Evolutionary conservation across 306 rosid genomes (phyloP).

Genomic region (Lotus japonicus): DNA sequence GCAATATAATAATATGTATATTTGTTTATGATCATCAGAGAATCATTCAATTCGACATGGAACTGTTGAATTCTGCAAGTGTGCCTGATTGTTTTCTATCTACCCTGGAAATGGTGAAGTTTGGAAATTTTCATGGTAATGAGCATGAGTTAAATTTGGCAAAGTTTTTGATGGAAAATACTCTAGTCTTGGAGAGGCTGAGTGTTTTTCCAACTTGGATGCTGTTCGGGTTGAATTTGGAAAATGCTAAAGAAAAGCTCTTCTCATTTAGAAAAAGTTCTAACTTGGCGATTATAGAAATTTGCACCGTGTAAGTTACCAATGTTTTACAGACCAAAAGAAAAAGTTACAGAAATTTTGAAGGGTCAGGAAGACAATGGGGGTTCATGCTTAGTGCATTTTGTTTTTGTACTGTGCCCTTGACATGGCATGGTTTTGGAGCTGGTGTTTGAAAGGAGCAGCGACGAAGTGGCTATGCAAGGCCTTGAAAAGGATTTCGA

Average conservation of each 20-base stretch:
- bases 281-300: too few species aligned
- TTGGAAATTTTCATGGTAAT: background rate
- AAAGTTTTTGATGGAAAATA: constrained; percentile 3
- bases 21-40: background rate
- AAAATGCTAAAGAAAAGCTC: background rate
- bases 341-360: too few species aligned
- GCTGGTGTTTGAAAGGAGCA: too few species aligned
- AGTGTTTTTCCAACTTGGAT: background rate
- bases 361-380: too few species aligned
- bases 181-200: background rate
- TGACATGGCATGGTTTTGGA: too few species aligned
- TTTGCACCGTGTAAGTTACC: too few species aligned
- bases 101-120: background rate
- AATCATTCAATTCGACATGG: background rate
- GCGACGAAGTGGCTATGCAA: too few species aligned
- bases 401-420: too few species aligned
- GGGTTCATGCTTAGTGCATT: too few species aligned
- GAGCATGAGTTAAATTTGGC: background rate
- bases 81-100: background rate
- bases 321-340: too few species aligned
- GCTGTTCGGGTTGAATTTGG: background rate
- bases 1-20: background rate
- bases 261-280: background rate
- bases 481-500: too few species aligned
- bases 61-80: background rate